These are phyloP conservation scores for Xerophyta viscosa DNA, from an alignment of 106 monocot species.

Conservation along the genomic window DNA sequence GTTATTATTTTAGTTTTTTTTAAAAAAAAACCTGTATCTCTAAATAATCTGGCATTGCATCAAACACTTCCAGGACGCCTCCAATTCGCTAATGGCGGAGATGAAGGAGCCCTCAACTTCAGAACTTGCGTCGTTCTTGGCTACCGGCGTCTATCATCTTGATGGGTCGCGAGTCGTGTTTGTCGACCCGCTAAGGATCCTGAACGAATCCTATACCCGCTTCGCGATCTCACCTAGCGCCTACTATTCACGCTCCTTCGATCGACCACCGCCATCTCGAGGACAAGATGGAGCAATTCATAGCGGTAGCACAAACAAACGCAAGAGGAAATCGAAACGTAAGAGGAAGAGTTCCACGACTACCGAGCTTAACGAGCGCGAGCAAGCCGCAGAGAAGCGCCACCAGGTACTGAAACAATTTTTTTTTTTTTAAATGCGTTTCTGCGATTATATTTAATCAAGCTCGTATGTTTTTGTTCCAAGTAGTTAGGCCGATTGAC, in stretches of 20 bases:
- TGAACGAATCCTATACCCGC: constrained; percentile 55
- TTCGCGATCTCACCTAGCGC: constrained; percentile 41
- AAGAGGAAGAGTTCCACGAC: constrained; percentile 1
- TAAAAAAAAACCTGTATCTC: no score
- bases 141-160: constrained; percentile 58
- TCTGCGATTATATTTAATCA: no score
- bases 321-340: constrained; percentile 42
- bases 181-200: constrained; percentile 80
- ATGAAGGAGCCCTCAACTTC: background rate
- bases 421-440: no score
- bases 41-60: background rate
- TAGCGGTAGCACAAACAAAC: constrained; percentile 13
- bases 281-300: background rate
- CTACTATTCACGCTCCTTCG: constrained; percentile 76
- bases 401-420: no score
- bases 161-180: constrained; percentile 29
- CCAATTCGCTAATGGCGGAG: constrained; percentile 10
- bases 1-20: no score
- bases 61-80: no score
- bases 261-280: constrained; percentile 3
- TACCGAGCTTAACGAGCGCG: constrained; percentile 49
- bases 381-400: constrained; percentile 50
- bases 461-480: no score
- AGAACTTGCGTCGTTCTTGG: constrained; percentile 47
- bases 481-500: no score